phyloP scores from a whole-genome alignment of 1,284 basidiomycete species.

The Papiliotrema flavescens region DNA sequence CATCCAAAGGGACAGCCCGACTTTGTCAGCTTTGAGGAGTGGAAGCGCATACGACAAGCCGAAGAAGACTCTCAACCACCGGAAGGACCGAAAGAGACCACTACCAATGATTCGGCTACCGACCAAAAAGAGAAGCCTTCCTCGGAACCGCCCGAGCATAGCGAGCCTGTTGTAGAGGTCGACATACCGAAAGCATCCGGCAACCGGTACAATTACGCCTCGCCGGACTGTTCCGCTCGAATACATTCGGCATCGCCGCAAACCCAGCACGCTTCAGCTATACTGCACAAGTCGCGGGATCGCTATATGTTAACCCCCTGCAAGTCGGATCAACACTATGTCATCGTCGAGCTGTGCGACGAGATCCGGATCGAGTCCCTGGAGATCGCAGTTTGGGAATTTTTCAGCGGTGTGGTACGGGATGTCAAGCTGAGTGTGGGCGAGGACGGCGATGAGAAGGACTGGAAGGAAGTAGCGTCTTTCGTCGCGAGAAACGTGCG shows the following conservation, averaged over 20 bases:
- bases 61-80: slow-evolving; percentile 6
- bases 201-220: slow-evolving; percentile 87
- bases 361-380: slow-evolving; percentile 95
- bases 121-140: neutral
- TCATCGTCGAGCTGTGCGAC: slow-evolving; percentile 94
- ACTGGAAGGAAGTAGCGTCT: slow-evolving; percentile 58
- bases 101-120: neutral
- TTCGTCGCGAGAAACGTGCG: slow-evolving; percentile 85
- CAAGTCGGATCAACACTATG: slow-evolving; percentile 66
- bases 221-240: slow-evolving; percentile 85
- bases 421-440: slow-evolving; percentile 83
- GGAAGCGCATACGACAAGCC: slow-evolving; percentile 68
- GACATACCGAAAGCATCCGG: slow-evolving; percentile 4
- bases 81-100: neutral
- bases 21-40: slow-evolving; percentile 82
- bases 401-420: slow-evolving; percentile 95
- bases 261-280: slow-evolving; percentile 77
- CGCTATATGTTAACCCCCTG: slow-evolving; percentile 97
- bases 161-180: slow-evolving; percentile 3
- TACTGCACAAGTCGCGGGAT: slow-evolving; percentile 87
- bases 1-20: slow-evolving; percentile 44
- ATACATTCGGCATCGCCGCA: slow-evolving; percentile 78
- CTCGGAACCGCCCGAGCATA: neutral
- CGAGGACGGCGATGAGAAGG: slow-evolving; percentile 59
- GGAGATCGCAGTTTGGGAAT: slow-evolving; percentile 95